A percentile compares a stretch with the other conserved stretches of the same genome.
Conservation (phyloP, 2,329 filamentous ascomycete genomes). For the Aaosphaeria arxii region DNA sequence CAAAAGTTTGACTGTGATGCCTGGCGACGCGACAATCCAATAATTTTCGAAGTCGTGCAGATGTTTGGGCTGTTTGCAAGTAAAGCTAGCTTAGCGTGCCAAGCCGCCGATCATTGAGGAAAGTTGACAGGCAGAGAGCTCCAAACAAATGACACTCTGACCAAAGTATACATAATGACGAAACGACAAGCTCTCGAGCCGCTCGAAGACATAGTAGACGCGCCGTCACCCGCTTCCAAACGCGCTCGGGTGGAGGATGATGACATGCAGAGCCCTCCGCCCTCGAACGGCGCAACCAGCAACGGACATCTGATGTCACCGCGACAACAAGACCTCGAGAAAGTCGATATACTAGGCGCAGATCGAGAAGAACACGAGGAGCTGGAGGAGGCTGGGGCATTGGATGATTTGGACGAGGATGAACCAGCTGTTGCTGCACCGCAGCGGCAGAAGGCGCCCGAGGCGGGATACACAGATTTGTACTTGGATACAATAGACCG, state of each 20-base stretch:
- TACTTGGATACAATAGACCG: constrained; percentile 98
- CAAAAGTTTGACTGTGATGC: constrained; percentile 27
- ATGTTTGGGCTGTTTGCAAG: constrained; percentile 21
- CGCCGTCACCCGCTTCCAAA: constrained; percentile 48
- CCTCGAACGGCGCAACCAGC: constrained; percentile 16
- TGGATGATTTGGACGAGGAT: constrained; percentile 32
- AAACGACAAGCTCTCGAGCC: constrained; percentile 47
- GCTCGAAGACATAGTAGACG: constrained; percentile 39
- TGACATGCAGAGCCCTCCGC: constrained; percentile 29
- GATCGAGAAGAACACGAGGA: constrained; percentile 35
- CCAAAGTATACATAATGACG: constrained; percentile 32
- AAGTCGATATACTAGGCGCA: constrained; percentile 33
- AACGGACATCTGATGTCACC: constrained; percentile 32
- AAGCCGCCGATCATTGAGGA: neutral
- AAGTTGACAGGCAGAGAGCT: neutral
- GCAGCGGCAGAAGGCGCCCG: constrained; percentile 71
- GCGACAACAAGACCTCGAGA: constrained; percentile 20
- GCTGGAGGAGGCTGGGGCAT: constrained; percentile 34
- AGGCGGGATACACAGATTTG: constrained; percentile 87
- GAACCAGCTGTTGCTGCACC: constrained; percentile 44
- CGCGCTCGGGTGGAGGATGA: constrained; percentile 45
- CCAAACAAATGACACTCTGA: neutral
- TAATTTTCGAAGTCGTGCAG: constrained; percentile 20
- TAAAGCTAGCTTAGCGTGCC: neutral
- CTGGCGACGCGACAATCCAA: constrained; percentile 32